These are phyloP conservation scores for Tillandsia leiboldiana DNA, from an alignment of 176 grass and related monocot genomes.

Conservation along the genomic window DNA sequence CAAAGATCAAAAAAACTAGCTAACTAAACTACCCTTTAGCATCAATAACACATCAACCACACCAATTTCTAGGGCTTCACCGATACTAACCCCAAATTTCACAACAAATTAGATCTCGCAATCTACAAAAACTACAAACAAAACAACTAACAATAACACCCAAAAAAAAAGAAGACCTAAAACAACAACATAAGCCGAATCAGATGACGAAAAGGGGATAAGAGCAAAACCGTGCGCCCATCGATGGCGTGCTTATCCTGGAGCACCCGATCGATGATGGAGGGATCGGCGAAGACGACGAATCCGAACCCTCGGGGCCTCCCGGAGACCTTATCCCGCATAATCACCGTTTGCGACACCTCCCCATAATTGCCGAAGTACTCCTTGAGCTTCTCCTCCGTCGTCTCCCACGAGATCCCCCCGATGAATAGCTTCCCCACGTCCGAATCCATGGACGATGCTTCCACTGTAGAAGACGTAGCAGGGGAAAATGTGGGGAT, in stretches of 20 bases:
- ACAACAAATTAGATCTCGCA: no score
- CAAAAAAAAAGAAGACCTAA: not conserved
- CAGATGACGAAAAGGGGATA: not conserved
- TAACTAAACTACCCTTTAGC: no score
- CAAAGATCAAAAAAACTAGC: no score
- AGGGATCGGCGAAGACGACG: slow-evolving; percentile 81
- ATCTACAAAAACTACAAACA: not conserved
- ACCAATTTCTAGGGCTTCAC: no score
- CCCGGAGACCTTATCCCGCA: slow-evolving; percentile 88
- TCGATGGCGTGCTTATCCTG: slow-evolving; percentile 83
- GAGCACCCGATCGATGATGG: slow-evolving; percentile 70
- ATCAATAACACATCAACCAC: no score
- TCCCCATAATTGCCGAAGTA: slow-evolving; percentile 79
- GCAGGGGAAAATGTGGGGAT: not conserved
- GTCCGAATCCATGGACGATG: slow-evolving; percentile 70
- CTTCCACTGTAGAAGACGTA: not conserved
- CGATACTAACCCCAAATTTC: no score
- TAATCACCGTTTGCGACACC: slow-evolving; percentile 74
- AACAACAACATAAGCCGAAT: not conserved
- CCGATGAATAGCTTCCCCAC: slow-evolving; percentile 97
- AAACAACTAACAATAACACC: not conserved
- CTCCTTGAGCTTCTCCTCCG: slow-evolving; percentile 87
- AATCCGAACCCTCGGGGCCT: slow-evolving; percentile 95
- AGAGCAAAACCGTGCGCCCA: slow-evolving; percentile 53
- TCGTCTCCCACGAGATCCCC: slow-evolving; percentile 98